Base-by-base conservation (phyloP, 768 basidiomycete genomes). In the Boletellus sp. region DNA sequence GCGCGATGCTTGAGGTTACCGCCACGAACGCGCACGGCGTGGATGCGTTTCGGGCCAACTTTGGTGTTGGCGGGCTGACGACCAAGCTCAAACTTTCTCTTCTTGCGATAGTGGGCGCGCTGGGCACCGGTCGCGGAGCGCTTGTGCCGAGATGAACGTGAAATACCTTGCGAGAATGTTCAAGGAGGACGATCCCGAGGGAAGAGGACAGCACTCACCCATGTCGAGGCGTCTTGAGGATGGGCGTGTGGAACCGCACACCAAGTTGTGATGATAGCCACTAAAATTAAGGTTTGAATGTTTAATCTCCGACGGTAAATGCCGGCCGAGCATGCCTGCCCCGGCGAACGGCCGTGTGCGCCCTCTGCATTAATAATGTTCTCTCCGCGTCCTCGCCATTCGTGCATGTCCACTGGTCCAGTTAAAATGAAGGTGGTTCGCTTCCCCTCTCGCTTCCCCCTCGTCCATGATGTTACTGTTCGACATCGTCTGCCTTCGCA, bases 21-120 rank as follows among this genome's bases (percentile, higher is more conserved):
- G 56, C 96, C 96, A 66, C 96, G 90, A 34, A 87, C 86, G 66
- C 96, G 90, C 56, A 99, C 94, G 48, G 83, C 81, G 77, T 98
- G 96, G 64, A 99, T 76, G 53, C 96, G 90, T 79, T 98, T 98
- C 48, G 86, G 66, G 44, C 96, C 94, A 58, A 99, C 85, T 79
- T 91, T 97, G 69, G 96, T 99, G 81, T 77, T 93, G 60, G 96
- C 96, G 51, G 96, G 78, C 71, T 98, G 96, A 70, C 96, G 93
- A 70, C 95, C 96, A 65, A 97, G 85, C 81, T 99, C 96, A 76
- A 98, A 98, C 79, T 98, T 97, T 87, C 96, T 86, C 91, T 98
- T 99, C 84, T 99, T 99, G 81, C 95, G 92, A 78, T 94, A 95
- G 77, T 88, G 84, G 63, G 93, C 84, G 64, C 89, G 87, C 74